phyloP scores from a whole-genome alignment of 768 basidiomycete genomes.

The Leccinum pellstonianum region DNA sequence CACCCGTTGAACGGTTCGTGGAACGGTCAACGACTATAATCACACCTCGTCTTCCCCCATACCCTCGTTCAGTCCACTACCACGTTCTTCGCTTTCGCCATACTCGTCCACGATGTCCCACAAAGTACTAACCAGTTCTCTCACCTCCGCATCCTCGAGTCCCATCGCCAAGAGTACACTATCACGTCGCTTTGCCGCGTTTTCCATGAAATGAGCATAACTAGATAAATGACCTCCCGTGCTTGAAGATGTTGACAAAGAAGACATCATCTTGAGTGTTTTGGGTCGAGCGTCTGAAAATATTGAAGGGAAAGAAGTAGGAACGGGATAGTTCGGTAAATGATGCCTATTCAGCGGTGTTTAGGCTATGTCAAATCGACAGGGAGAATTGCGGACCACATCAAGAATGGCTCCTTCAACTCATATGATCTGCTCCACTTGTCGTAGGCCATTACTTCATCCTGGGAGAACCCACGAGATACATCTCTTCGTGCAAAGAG shows the following conservation, averaged over 20 bases:
- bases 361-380: constrained; percentile 2
- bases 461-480: constrained; percentile 55
- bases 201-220: constrained; percentile 54
- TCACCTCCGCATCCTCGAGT: constrained; percentile 56
- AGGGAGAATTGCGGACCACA: constrained; percentile 35
- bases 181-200: constrained; percentile 40
- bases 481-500: constrained; percentile 50
- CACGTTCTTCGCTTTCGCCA: constrained; percentile 27
- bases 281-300: constrained; percentile 28
- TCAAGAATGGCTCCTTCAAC: constrained; percentile 32
- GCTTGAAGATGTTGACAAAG: constrained; percentile 43
- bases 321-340: constrained; percentile 54
- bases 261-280: constrained; percentile 38
- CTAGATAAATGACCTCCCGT: constrained; percentile 43
- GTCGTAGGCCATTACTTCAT: constrained; percentile 37
- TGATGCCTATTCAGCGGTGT: constrained; percentile 40
- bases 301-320: constrained; percentile 57
- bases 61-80: constrained; percentile 19
- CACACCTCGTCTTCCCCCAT: constrained; percentile 25
- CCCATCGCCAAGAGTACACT: constrained; percentile 36
- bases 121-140: constrained; percentile 53
- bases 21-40: not conserved
- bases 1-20: not conserved
- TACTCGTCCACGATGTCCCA: constrained; percentile 58
- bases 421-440: constrained; percentile 36